Evolutionary conservation across 352 stramenopile species (phyloP), one percentile per base, ranked within the genome.

Genomic region (Pythium insidiosum): DNA sequence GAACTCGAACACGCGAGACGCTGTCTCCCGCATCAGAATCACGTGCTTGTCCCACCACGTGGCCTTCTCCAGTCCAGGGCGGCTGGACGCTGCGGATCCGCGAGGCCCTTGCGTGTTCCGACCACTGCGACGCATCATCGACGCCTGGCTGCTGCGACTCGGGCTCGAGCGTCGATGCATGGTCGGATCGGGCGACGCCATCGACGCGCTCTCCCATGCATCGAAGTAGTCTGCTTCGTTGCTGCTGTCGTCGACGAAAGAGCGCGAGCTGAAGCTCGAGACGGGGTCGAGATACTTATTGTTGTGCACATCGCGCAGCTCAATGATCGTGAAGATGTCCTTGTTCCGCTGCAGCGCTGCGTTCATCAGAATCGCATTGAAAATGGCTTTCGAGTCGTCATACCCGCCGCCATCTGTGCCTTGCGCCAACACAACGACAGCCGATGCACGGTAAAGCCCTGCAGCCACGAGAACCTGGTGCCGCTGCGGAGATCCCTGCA

Each of bases 321-420:
- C 80, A 21, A 93, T 84, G 46, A 93, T 90, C 2, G 80, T 89
- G 52, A 93, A 93, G 22, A 85, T 84, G 23, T 65, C 36, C n/a
- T n/a, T n/a, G 49, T 66, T 83, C 23, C 61, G 63, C 43, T 84
- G 58, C 12, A 88, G 53, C 11, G 80, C 80, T 6, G 69, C 69
- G 55, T 86, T 87, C 18, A 93, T 60, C 13, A 93, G 62, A 34
- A 90, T 90, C 4, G 80, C 78, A 36, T 90, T 93, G 43, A 93
- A 90, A 20, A 93, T 88, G 5, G 77, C 74, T 49, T 90, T 89
- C 0, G 80, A 90, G 54, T 93, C 80, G 50, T 88, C 73, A 21
- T 87, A 84, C 2, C 73, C 77, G 20, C 68, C 53, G 39, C 83
- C 66, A n/a, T n/a, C n/a, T 4, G 68, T 84, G 13, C 80, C 80